Evolutionary conservation across 1,139 yeast genomes (phyloP), one percentile per base, ranked within the genome.

Genomic region (Hanseniaspora uvarum): DNA sequence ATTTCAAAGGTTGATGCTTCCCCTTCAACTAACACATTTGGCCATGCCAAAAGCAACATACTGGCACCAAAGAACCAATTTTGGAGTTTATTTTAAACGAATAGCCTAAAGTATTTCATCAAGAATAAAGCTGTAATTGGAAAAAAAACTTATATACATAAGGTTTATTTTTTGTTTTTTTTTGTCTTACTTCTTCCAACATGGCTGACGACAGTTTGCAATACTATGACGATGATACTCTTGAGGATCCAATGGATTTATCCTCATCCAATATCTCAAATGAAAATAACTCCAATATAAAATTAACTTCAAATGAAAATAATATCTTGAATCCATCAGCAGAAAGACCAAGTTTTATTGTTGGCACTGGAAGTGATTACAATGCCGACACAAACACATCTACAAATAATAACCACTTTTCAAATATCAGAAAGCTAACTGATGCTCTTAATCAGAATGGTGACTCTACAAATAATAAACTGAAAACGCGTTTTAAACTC

Each of bases 241-340:
- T 47, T 14, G 53, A 48, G 39, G 53, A 48, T 33, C 52, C 53
- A 30, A 47, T 53, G 26, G 48, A 49, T 26, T 37, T 49, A 5
- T 50, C 53, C 8, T 40, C 31, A 14, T 26, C 40, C 8, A 37
- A 44, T n/a, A 36, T 33, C 5, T 30, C 46, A 31, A 44, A 18
- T 4, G 46, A 44, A 21, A 44, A 44, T 11, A 44, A 6, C 5
- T 14, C 44, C 4, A 26, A 10, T 18, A 4, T 36, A 6, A 41
- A 41, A 28, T 30, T 41, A 23, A 16, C 14, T 6, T 8, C 21
- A 1, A 41, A 41, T 30, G 46, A 28, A 18, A n/a, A 12, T 11
- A 41, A 28, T 16, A 24, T 39, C 7, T 12, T 39, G 2, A 23
- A 41, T 5, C 34, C 36, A 28, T 16, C 33, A 16, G 31, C 31